Base-by-base conservation (phyloP, 345 rosid species). In the Lumnitzera littorea region DNA sequence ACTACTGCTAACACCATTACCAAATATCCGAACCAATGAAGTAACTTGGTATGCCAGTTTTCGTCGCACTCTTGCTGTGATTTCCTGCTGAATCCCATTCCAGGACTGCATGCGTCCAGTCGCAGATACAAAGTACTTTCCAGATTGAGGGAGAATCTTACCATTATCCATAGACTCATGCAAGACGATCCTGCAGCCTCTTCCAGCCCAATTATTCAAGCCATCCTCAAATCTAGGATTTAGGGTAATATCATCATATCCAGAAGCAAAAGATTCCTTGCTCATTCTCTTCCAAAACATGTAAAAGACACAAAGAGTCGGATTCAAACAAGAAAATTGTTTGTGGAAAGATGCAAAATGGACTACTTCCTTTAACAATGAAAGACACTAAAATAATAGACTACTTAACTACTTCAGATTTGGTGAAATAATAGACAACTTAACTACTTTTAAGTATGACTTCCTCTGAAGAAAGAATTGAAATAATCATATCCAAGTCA, bases 11-110 rank as follows among this genome's bases (percentile, higher is more conserved):
- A 80, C 77, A 54, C 73, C 74, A 69, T 76, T 81, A 63, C 96
- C 87, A n/a, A 64, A 89, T 65, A 92, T 72, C 61, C 95, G 74
- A 57, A 86, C 96, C 16, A 90, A 77, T 12, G 97, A 86, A 60
- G 79, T 68, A 15, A 76, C 83, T 51, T 81, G 87, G 63, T 89
- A 92, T 53, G 84, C 91, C 50, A 83, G 74, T 74, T 94, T 90
- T 56, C 90, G 74, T 66, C 80, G 85, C 55, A 80, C 86, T 76
- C 80, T 85, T 60, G 78, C 86, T 1, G 90, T 94, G 57, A 94
- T 78, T 55, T 90, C 97, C 73, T 94, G 95, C 72, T 90, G 87
- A 57, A 94, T 87, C 23, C 97, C 97, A 5, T 91, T 90, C 97
- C 97, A 94, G 61, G 61, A 78, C 73, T 86, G 96, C 2, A 86